These are phyloP conservation scores for Bauhinia variegata DNA, from an alignment of 306 rosid genomes.

Conservation along the genomic window DNA sequence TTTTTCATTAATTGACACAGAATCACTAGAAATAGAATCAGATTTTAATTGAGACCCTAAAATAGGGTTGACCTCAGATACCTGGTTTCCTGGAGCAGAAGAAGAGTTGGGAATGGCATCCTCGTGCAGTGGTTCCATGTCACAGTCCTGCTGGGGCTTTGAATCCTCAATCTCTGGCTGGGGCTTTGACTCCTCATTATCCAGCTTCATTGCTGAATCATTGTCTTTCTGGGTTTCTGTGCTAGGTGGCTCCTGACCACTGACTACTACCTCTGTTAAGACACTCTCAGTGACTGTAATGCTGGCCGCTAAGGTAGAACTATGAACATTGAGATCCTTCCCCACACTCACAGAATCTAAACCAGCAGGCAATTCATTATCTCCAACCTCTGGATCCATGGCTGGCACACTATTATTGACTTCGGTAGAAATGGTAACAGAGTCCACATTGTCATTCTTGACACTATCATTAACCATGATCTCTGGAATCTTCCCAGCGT, in stretches of 20 bases:
- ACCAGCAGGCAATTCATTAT: slow-evolving; percentile 40
- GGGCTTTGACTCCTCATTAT: slow-evolving; percentile 46
- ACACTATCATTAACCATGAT: slow-evolving; percentile 32
- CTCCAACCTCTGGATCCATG: slow-evolving; percentile 42
- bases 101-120: slow-evolving; percentile 58
- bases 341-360: slow-evolving; percentile 42
- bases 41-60: slow-evolving; percentile 94
- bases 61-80: slow-evolving; percentile 98
- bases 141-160: slow-evolving; percentile 58
- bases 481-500: slow-evolving; percentile 33
- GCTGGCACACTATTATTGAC: slow-evolving; percentile 36
- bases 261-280: slow-evolving; percentile 41
- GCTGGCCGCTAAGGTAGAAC: slow-evolving; percentile 47
- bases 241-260: slow-evolving; percentile 44
- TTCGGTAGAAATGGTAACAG: slow-evolving; percentile 38
- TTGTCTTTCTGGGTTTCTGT: slow-evolving; percentile 42
- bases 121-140: slow-evolving; percentile 52
- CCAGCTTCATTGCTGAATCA: slow-evolving; percentile 48
- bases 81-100: slow-evolving; percentile 84
- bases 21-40: slow-evolving; percentile 99
- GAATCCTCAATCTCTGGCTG: slow-evolving; percentile 55
- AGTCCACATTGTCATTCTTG: slow-evolving; percentile 40
- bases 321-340: slow-evolving; percentile 38
- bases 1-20: slow-evolving; percentile 98
- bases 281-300: slow-evolving; percentile 46